phyloP scores from a whole-genome alignment of 495 filamentous ascomycete species.

The Podospora comata region DNA sequence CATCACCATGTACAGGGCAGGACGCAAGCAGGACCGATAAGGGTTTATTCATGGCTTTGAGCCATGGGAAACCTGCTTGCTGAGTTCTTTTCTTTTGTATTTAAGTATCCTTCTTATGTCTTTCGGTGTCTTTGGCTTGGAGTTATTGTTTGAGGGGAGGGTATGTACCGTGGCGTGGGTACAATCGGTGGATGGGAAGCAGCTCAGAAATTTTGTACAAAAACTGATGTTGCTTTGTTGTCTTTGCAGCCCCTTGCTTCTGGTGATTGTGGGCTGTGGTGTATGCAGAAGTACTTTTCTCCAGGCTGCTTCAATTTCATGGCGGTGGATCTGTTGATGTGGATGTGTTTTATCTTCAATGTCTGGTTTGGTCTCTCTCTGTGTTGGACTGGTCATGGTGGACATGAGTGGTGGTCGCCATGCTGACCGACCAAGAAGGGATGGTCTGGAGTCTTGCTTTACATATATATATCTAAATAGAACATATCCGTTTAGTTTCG shows the following conservation, averaged over 20 bases:
- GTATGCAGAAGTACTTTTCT: neutral
- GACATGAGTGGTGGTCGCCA: too few relatives aligned
- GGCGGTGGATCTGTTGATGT: neutral
- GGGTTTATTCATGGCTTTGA: neutral
- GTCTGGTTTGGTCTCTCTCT: too few relatives aligned
- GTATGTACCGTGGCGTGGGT: neutral
- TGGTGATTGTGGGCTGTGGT: neutral
- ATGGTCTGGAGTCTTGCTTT: neutral
- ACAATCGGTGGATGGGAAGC: neutral
- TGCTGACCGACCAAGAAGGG: too few relatives aligned
- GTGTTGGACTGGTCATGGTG: too few relatives aligned
- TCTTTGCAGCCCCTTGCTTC: neutral
- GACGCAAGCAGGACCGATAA: neutral
- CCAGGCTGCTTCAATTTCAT: neutral
- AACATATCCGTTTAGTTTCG: neutral
- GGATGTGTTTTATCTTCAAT: neutral
- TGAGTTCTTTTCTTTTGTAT: neutral
- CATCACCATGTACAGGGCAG: neutral
- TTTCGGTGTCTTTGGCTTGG: neutral
- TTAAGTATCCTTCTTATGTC: neutral
- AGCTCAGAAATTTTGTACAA: neutral
- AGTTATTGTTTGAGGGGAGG: neutral
- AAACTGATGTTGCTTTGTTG: neutral
- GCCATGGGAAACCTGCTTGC: neutral
- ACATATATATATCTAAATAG: neutral